phyloP scores from a whole-genome alignment of 352 stramenopile species.

The Globisporangium nagaii region DNA sequence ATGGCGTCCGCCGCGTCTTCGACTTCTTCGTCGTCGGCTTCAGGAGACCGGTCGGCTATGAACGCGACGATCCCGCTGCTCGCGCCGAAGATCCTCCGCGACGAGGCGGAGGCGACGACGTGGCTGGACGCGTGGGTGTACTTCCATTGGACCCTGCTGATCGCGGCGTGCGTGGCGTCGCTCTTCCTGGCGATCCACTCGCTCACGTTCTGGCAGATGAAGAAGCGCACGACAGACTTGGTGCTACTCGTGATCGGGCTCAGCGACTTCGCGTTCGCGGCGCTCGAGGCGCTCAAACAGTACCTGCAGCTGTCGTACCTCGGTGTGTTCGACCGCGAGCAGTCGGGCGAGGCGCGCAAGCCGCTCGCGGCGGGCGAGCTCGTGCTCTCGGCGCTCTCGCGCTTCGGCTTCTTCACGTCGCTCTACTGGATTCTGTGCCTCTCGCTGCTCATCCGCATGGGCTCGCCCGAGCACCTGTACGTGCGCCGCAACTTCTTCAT shows the following conservation, averaged over 20 bases:
- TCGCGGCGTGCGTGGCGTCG: conserved; percentile 22
- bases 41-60: no score
- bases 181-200: conserved; percentile 64
- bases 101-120: neutral
- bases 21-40: neutral
- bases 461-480: conserved; percentile 48
- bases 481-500: conserved; percentile 38
- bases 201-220: conserved; percentile 47
- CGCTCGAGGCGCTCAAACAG: conserved; percentile 45
- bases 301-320: conserved; percentile 38
- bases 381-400: conserved; percentile 34
- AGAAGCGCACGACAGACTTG: conserved; percentile 64
- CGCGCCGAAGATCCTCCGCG: neutral
- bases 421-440: conserved; percentile 67
- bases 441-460: conserved; percentile 62
- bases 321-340: conserved; percentile 20
- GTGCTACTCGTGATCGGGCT: conserved; percentile 61
- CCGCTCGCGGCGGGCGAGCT: conserved; percentile 16
- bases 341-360: neutral
- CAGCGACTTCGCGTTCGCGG: conserved; percentile 46
- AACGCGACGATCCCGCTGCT: neutral
- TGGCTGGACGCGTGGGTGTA: conserved; percentile 41
- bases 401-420: conserved; percentile 72
- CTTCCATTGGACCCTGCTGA: conserved; percentile 48
- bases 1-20: neutral